Conservation (phyloP, 2,329 filamentous ascomycete genomes). For the Fonsecaea pugnacius region DNA sequence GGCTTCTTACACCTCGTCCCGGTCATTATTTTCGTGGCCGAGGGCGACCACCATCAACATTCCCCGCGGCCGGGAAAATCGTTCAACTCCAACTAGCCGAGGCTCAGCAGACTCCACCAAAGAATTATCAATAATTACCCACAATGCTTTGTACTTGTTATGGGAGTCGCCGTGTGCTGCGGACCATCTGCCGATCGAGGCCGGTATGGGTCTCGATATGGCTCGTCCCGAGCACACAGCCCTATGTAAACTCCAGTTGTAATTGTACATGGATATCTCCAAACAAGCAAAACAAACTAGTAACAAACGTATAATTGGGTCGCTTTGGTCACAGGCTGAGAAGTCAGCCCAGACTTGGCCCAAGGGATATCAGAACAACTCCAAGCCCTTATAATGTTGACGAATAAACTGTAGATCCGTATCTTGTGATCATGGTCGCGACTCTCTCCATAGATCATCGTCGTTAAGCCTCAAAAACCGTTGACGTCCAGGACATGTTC, state of each 20-base stretch:
- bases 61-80: not conserved
- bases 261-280: conserved; percentile 12
- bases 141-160: too few species aligned
- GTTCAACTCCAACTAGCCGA: not conserved
- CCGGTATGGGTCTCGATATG: not conserved
- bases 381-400: not conserved
- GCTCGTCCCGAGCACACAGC: too few species aligned
- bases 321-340: not conserved
- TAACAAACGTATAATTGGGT: not conserved
- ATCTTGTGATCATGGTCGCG: not conserved
- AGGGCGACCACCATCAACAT: not conserved
- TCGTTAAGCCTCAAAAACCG: not conserved
- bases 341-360: not conserved
- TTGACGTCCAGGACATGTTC: not conserved
- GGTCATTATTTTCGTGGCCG: too few species aligned
- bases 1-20: too few species aligned
- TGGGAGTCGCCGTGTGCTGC: too few species aligned
- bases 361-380: not conserved
- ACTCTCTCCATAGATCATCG: not conserved
- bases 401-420: not conserved
- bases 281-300: not conserved
- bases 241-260: not conserved
- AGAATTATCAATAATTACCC: too few species aligned
- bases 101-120: not conserved
- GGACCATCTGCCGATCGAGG: not conserved